Evolutionary conservation across 352 stramenopile species (phyloP).

Genomic region (Phytophthora cajani): DNA sequence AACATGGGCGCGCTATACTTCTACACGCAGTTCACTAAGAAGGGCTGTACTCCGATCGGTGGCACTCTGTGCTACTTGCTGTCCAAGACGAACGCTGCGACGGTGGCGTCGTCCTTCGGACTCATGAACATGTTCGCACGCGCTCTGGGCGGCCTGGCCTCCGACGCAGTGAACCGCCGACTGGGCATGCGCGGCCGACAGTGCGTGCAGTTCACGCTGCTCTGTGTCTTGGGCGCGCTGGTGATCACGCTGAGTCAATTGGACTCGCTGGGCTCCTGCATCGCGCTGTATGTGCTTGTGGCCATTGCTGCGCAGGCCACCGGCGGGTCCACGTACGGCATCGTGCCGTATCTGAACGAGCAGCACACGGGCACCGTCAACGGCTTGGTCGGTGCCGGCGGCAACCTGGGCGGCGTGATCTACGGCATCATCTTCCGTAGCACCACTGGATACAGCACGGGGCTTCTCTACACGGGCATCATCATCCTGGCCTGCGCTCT

Average conservation of each 20-base stretch:
- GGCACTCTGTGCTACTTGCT: constrained; percentile 47
- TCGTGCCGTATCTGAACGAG: constrained; percentile 80
- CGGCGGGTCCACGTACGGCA: constrained; percentile 68
- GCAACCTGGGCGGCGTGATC: constrained; percentile 75
- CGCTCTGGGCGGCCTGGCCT: constrained; percentile 86
- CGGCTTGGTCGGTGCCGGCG: constrained; percentile 67
- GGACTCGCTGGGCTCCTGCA: constrained; percentile 68
- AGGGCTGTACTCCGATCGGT: constrained; percentile 42
- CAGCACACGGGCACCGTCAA: constrained; percentile 71
- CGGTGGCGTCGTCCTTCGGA: constrained; percentile 92
- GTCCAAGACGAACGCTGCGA: constrained; percentile 72
- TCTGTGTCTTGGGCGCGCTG: constrained; percentile 79
- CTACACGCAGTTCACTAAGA: constrained; percentile 86
- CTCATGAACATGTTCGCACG: constrained; percentile 95
- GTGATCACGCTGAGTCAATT: constrained; percentile 90
- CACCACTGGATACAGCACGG: constrained; percentile 41
- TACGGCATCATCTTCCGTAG: constrained; percentile 75
- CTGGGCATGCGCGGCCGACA: constrained; percentile 93
- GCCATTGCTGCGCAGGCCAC: constrained; percentile 91
- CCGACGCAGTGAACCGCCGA: constrained; percentile 83
- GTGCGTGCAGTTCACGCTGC: constrained; percentile 78
- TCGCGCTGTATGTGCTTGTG: constrained; percentile 92
- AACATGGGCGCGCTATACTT: constrained; percentile 96
- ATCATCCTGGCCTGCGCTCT: constrained; percentile 64
- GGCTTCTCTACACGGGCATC: constrained; percentile 62